Base-by-base conservation (phyloP, 2,329 filamentous ascomycete genomes). In the Penicillium janthinellum region DNA sequence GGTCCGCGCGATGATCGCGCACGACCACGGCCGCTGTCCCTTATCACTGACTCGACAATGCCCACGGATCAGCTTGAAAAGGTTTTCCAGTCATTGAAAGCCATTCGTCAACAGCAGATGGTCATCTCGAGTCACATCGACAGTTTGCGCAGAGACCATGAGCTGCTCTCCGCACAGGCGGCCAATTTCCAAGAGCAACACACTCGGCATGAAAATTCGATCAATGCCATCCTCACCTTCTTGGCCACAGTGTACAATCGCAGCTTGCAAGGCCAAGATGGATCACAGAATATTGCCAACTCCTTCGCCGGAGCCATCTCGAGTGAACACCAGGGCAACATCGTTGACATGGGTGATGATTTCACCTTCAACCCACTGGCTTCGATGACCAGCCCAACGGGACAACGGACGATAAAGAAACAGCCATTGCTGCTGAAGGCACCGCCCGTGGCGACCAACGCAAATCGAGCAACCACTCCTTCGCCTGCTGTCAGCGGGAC, bases 201-300 rank as follows among this genome's bases (percentile, higher is more conserved):
- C 71, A 92, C 94, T 67, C 88, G 95, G n/a, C 95, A 99, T 71
- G 95, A 99, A 73, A 96, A 94, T 73, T 97, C 94, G 0, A 98
- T 99, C 77, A 98, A 97, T 71, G 94, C 94, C n/a, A 98, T 99
- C 63, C 84, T 99, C 44, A 96, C 93, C 52, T 98, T 99, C 75
- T 84, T 99, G 20, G 95, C 94, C 48, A 98, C 96, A 12, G 94
- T 99, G 44, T 99, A 98, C 78, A 90, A 96, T 64, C 90, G 96
- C 71, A 96, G 92, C 64, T 79, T 99, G 52, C 93, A 97, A 73
- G 91, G 93, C 38, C 90, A 94, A 68, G 88, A 88, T 35, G 85
- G 86, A 17, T 83, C 86, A 1, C 87, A 91, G 71, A 94, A 91
- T 61, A 85, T 98, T 44, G 88, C 90, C 57, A 93, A 96, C 67